Conservation (phyloP, 176 grass and related monocot genomes). For the Oryza coarctata region DNA sequence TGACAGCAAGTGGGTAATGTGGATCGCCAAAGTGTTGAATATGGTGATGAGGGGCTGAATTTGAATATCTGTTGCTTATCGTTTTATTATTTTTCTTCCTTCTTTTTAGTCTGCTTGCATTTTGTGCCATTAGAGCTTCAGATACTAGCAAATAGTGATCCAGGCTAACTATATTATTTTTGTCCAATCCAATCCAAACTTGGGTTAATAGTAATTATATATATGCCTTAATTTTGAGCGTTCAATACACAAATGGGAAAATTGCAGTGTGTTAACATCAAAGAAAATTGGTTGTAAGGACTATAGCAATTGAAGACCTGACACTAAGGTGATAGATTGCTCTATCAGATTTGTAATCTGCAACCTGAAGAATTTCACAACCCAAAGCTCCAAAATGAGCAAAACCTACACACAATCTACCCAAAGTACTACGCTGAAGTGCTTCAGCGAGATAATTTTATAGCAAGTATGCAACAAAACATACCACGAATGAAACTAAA, state of each 20-base stretch:
- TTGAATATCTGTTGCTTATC: not conserved
- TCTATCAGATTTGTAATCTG: not conserved
- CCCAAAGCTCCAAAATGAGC: not conserved
- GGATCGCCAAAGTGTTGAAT: not conserved
- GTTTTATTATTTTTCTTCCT: not conserved
- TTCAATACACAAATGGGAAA: not conserved
- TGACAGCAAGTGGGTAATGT: not conserved
- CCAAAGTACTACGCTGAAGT: not conserved
- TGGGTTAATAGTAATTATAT: not conserved
- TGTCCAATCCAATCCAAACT: not conserved
- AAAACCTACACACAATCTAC: not conserved
- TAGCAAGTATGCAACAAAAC: not conserved
- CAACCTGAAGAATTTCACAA: not conserved
- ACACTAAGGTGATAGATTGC: not conserved
- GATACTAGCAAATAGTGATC: not conserved
- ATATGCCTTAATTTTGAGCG: not conserved
- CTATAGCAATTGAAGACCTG: slow-evolving; percentile 19
- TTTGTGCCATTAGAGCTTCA: not conserved
- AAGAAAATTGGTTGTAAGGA: not conserved
- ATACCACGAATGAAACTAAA: not conserved
- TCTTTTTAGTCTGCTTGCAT: not conserved
- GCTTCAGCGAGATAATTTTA: not conserved
- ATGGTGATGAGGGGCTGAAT: not conserved
- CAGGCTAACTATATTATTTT: not conserved
- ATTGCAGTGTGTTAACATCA: not conserved